Base-by-base conservation (phyloP, 495 filamentous ascomycete species). In the Xylaria curta region DNA sequence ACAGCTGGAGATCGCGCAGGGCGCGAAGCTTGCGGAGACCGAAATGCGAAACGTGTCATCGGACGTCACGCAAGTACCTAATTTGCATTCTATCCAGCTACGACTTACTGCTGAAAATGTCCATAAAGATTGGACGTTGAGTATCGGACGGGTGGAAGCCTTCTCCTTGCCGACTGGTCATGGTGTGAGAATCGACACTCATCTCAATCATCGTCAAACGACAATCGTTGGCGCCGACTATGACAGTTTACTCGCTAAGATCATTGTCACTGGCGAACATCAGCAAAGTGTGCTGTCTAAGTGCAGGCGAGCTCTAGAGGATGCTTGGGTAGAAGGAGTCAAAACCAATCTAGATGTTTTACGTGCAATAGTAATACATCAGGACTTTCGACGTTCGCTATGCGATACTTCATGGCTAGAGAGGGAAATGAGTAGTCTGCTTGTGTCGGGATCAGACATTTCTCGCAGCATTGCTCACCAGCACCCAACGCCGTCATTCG, bases 361-460 rank as follows among this genome's bases (percentile, higher is more conserved):
- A 38, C 76, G 83, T 40, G 87, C 84, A 1, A 87, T 91, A 59
- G 75, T 89, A 17, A 75, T 78, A 4, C 84, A 88, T 72, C 62
- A 75, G 7, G 82, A 85, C 66, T 89, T 91, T 71, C 33, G 78
- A 12, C 69, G 70, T 9, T 82, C 84, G 10, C 74, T 53, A 0
- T 85, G 84, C 61, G 86, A 90, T 74, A 90, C 87, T 0, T 86
- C 85, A 70, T 91, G 89, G 89, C 83, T 91, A 12, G 85, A 88
- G 69, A 49, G 17, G 9, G 26, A 51, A 26, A 69, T 69, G 67
- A 46, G 12, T 3, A 65, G 73, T 8, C 81, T 85, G 28, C 81
- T 90, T 10, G 68, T 81, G 0, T 74, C 82, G 9, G 69, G 83
- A 0, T 72, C 87, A 5, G 63, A 82, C 21, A 60, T 69, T 15